A percentile compares a stretch with the other conserved stretches of the same genome.
Evolutionary conservation across 2,329 filamentous ascomycete species (phyloP).

Genomic region (Sporothrix dimorphospora): DNA sequence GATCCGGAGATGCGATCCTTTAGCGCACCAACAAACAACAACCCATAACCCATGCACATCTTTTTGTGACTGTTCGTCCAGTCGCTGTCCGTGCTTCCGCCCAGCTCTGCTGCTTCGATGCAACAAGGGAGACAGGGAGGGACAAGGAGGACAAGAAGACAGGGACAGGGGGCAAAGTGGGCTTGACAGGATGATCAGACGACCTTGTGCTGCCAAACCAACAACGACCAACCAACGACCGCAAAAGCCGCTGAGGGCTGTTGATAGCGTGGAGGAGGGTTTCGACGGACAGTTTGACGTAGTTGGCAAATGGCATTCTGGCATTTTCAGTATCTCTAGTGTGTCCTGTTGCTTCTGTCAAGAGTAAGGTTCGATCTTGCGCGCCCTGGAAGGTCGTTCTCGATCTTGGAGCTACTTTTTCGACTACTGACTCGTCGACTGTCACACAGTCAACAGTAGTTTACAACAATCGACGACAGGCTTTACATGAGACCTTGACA

Average conservation of each 20-base stretch:
- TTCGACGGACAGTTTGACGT: neutral
- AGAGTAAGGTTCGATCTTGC: neutral
- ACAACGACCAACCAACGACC: neutral
- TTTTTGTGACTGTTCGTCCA: neutral
- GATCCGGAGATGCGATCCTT: constrained; percentile 14
- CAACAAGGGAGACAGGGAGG: neutral
- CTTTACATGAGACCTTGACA: no score
- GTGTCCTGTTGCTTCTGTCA: neutral
- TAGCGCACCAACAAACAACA: neutral
- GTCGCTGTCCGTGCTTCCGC: neutral
- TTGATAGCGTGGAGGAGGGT: neutral
- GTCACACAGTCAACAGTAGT: no score
- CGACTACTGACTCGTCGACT: neutral
- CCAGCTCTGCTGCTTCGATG: neutral
- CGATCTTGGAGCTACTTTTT: neutral
- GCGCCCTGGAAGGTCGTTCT: neutral
- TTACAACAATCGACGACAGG: no score
- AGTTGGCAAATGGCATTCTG: neutral
- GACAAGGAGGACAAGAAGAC: neutral
- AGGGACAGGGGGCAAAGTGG: neutral
- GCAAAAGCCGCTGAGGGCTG: neutral
- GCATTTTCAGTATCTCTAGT: neutral
- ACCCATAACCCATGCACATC: no score
- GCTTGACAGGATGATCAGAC: constrained; percentile 8
- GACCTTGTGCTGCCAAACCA: neutral